Evolutionary conservation across 768 basidiomycete genomes (phyloP).

Genomic region (Boletellus sp.): DNA sequence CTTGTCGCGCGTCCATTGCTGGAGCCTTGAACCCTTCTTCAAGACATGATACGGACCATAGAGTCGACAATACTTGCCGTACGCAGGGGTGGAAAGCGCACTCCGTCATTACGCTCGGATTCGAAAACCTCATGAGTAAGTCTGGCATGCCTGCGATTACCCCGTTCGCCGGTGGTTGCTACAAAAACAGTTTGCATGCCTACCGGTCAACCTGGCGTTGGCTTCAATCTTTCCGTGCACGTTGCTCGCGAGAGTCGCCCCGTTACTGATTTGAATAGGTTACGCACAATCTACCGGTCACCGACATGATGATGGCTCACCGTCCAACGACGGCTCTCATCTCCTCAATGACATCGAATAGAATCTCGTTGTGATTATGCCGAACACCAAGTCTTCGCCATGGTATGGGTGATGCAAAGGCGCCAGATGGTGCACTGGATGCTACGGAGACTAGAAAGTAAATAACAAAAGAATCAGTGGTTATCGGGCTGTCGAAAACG

Average conservation of each 20-base stretch:
- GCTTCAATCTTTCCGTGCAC: constrained; percentile 78
- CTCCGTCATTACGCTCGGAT: constrained; percentile 68
- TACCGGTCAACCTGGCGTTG: constrained; percentile 75
- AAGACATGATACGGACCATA: constrained; percentile 1
- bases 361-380: constrained; percentile 87
- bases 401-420: constrained; percentile 87
- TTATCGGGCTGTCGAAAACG: not conserved
- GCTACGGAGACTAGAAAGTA: constrained; percentile 27
- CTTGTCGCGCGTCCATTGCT: constrained; percentile 74
- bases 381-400: constrained; percentile 85
- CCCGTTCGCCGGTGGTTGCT: not conserved
- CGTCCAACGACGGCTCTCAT: constrained; percentile 48
- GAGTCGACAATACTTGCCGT: constrained; percentile 47
- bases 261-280: constrained; percentile 45
- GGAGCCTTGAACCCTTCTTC: constrained; percentile 47
- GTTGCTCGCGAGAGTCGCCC: constrained; percentile 58
- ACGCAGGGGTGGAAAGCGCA: constrained; percentile 93
- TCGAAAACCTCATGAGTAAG: constrained; percentile 70
- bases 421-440: constrained; percentile 37
- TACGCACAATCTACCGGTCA: not conserved
- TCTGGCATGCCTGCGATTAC: constrained; percentile 76
- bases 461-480: not conserved
- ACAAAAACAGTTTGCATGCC: constrained; percentile 1
- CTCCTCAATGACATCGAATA: constrained; percentile 86
- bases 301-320: constrained; percentile 10